Evolutionary conservation across 495 filamentous ascomycete genomes (phyloP), one percentile per base, ranked within the genome.

Genomic region (Apodospora peruviana): DNA sequence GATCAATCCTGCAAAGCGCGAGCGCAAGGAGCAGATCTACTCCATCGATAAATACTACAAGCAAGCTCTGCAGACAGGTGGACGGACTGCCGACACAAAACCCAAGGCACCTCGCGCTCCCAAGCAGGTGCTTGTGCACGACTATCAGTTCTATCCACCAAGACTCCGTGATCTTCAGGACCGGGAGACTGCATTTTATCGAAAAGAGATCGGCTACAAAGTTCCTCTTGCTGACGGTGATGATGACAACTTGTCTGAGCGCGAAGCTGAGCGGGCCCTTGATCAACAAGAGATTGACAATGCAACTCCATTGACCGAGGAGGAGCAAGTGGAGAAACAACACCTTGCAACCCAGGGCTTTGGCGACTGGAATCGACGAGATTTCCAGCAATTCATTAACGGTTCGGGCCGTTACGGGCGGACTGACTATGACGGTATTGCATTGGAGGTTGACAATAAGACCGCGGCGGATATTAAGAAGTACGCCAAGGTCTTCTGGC

Each of bases 1-100:
- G 94, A 99, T 99, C 72, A 96, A 99, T 59, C 94, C 94, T 2
- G 83, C 93, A 17, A 99, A 97, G 75, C 91, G 94, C 57, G 94
- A 99, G 70, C 87, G 94, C 44, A 99, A 97, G 70, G 93, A 99
- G 62, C 88, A 95, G 63, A 86, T 87, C 22, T 99, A 99, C 58
- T 96, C 91, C 0, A 95, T 97, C 67, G 94, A 99, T 66, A 95
- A 96, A 69, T 99, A 97, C 71, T 99, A 97, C 68, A 88, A 91
- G 50, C 83, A 91, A 55, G 90, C 91, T 21, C 71, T 99, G 48
- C 80, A 84, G 36, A 96, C 89, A 5, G 88, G 89, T 54, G 87
- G 86, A 14, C 80, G 90, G 37, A 86, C 86, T 5, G 87, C 88
- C 12, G 90, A 96, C 48, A 79, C 88, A 2, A 96, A 95, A 62